phyloP scores from a whole-genome alignment of 2,329 filamentous ascomycete genomes.

The Stagonosporopsis cucurbitacearum region DNA sequence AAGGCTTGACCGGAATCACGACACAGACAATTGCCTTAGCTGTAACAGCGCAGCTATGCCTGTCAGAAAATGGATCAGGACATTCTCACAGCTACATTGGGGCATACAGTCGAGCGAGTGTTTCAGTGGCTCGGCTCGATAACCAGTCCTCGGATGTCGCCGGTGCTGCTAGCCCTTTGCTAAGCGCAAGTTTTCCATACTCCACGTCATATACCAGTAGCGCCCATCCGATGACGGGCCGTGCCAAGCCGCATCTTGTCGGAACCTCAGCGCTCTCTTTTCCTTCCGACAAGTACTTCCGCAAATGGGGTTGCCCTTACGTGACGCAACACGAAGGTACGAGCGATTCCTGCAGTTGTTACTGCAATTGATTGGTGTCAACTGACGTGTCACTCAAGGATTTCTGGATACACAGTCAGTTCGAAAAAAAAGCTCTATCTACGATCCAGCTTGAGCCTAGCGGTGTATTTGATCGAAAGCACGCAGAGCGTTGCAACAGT shows the following conservation, averaged over 20 bases:
- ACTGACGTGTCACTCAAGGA: conserved; percentile 6
- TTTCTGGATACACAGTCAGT: background rate
- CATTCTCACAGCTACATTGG: too few species aligned
- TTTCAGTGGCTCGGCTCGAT: background rate
- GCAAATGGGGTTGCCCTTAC: conserved; percentile 7
- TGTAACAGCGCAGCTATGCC: background rate
- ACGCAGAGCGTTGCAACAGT: background rate
- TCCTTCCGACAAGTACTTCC: conserved; percentile 15
- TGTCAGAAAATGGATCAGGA: background rate
- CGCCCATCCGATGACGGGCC: conserved; percentile 3
- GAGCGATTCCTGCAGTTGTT: background rate
- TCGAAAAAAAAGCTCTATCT: background rate
- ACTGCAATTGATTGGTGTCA: background rate
- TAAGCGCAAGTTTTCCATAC: conserved; percentile 10
- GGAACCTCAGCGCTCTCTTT: conserved; percentile 1
- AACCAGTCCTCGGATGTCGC: conserved; percentile 3
- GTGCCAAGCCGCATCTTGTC: background rate
- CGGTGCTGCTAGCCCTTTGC: conserved; percentile 1
- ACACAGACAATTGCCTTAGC: too few species aligned
- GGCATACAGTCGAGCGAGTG: background rate
- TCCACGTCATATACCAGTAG: conserved; percentile 13
- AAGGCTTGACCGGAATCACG: conserved; percentile 37
- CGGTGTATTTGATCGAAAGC: too few species aligned
- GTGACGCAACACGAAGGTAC: conserved; percentile 16
- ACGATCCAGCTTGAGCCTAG: background rate